These are phyloP conservation scores for Themeda triandra DNA, from an alignment of 176 grass and related monocot genomes.

Conservation along the genomic window DNA sequence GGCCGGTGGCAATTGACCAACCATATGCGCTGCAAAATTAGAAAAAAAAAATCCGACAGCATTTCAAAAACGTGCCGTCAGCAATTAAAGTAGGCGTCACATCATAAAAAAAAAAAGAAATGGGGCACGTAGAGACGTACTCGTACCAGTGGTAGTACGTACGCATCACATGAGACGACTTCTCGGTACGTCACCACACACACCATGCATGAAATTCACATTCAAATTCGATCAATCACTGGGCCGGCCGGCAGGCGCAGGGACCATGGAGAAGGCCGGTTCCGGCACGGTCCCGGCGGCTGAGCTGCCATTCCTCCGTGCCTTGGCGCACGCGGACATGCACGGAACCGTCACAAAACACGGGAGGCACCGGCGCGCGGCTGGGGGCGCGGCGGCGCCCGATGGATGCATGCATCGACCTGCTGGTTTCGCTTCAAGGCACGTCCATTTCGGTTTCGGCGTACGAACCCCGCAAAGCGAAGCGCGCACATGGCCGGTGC, in stretches of 20 bases:
- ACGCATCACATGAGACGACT: neutral
- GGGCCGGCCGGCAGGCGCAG: neutral
- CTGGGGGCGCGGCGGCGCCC: no score
- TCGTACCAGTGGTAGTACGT: neutral
- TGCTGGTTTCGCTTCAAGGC: neutral
- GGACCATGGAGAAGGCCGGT: neutral
- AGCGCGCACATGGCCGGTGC: slow-evolving; percentile 33
- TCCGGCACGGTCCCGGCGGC: neutral
- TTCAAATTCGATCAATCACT: no score
- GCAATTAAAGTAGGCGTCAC: neutral
- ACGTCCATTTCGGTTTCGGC: neutral
- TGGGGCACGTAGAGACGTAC: neutral
- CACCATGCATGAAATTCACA: neutral
- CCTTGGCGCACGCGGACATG: neutral
- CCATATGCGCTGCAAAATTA: slow-evolving; percentile 18
- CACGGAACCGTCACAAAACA: neutral
- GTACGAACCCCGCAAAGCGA: slow-evolving; percentile 6
- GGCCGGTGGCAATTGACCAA: neutral
- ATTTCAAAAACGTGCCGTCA: neutral
- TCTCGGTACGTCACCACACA: neutral
- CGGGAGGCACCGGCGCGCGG: neutral
- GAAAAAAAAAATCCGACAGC: neutral
- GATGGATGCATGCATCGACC: neutral
- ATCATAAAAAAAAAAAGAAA: neutral
- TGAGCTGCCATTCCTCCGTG: neutral